Base-by-base conservation (phyloP, 306 rosid genomes). In the Trichosanthes cucumerina region DNA sequence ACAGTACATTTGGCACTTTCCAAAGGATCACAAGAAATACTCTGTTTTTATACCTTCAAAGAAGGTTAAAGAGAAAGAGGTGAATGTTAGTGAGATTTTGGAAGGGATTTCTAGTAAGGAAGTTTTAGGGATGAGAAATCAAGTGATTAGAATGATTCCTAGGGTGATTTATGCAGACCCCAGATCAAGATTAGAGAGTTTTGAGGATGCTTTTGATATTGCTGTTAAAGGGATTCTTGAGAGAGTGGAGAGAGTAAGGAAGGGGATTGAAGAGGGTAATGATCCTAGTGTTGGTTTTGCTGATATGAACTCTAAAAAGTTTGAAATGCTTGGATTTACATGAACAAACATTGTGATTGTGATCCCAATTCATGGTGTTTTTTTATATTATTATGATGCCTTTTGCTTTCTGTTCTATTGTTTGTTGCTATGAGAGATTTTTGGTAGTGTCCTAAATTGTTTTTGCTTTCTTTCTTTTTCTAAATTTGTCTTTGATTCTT, bases 1-100 rank as follows among this genome's bases (percentile, higher is more conserved):
- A 9, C 91, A 88, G 58, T 85, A 88, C 26, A 1, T 75, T 34
- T 88, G 91, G 91, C 86, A 88, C 31, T 46, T 88, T 7, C 91
- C 87, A 0, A 81, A 58, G 39, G 60, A 85, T 23, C 72, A 81
- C 38, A 63, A 80, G 47, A 85, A 64, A 23, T 85, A 88, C 57
- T 85, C 87, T 5, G 86, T 85, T 34, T 62, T 81, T 3, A 83
- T 88, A 24, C 76, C 83, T 0, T 72, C 65, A 10, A 58, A 76
- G 19, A 78, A 46, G 33, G 75, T 87, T 4, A 79, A 81, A 26
- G 70, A 69, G 3, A 64, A 75, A 78, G 84, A 57, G 1, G 77
- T 68, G 21, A 87, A 82, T 79, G 75, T 87, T 13, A 82, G 82
- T 57, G 79, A 74, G 76, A 64, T 47, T 11, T 36, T 88, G 44